Base-by-base conservation (phyloP, 2,329 filamentous ascomycete species). In the Diplodia sapinea region DNA sequence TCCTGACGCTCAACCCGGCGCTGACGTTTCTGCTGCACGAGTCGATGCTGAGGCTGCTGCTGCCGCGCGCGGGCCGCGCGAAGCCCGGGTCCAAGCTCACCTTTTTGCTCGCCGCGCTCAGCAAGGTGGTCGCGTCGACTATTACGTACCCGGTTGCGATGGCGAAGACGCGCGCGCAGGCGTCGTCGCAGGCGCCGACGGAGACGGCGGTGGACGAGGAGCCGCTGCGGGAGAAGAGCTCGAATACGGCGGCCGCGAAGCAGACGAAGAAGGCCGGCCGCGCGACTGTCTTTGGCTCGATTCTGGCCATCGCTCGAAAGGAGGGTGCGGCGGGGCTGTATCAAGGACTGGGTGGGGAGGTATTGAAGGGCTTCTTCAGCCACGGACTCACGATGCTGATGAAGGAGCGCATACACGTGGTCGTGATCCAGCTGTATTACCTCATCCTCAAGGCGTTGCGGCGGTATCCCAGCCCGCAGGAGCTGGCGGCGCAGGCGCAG, bases 351-450 rank as follows among this genome's bases (percentile, higher is more conserved):
- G 84, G 84, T 15, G 91, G 89, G 4, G 92, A 96, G 78, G 83
- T 96, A 3, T 78, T 94, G 9, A 94, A 93, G 73, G 91, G 91
- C 0, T 96, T 96, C 80, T 89, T 97, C 73, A 89, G 88, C 26
- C 93, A 97, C 73, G 93, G 93, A 0, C 85, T 93, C 63, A 94
- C 93, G 0, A 96, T 96, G 91, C 81, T 94, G 65, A 88, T 91
- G 68, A 97, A 97, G 79, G 91, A 94, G 67, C 81, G 86, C 5
- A 86, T 95, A 9, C 91, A 96, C 76, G 83, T 86, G 33, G 77
- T 89, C 17, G 87, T 96, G 67, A 86, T 96, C 68, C 87, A 87
- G 70, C 73, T 89, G 4, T 96, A 94, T 79, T 91, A 92, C 71
- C 74, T 88, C 7, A 74, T 90, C 1, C 78, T 91, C n/a, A 80